Conservation (phyloP, 2,329 filamentous ascomycete genomes). For the Microdochium paspali region DNA sequence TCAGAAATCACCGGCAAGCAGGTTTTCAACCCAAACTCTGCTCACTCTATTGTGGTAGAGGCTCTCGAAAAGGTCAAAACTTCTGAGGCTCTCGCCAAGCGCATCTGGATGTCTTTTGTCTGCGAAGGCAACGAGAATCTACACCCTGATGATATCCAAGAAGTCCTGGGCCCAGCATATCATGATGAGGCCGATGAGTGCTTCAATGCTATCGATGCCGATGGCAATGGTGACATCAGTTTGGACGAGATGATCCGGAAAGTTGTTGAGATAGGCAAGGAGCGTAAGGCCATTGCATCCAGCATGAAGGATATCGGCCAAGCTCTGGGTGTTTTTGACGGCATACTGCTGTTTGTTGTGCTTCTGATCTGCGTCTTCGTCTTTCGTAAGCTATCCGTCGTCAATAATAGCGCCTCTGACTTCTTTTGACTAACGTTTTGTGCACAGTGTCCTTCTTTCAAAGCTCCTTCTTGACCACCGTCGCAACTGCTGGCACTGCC, state of each 20-base stretch:
- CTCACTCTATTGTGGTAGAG: constrained; percentile 81
- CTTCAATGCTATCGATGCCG: constrained; percentile 71
- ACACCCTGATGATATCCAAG: constrained; percentile 70
- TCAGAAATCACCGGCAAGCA: constrained; percentile 93
- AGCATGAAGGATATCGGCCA: constrained; percentile 98
- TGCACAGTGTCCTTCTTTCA: constrained; percentile 72
- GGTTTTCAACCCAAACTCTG: constrained; percentile 85
- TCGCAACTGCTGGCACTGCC: constrained; percentile 84
- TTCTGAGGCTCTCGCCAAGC: constrained; percentile 84
- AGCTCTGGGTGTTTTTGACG: constrained; percentile 84
- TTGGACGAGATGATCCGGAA: constrained; percentile 92
- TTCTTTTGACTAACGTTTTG: constrained; percentile 5
- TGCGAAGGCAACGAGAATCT: constrained; percentile 78
- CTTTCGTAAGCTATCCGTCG: constrained; percentile 47
- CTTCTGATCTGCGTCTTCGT: constrained; percentile 74
- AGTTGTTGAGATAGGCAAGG: constrained; percentile 72
- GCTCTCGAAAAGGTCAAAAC: constrained; percentile 77
- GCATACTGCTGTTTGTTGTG: constrained; percentile 73
- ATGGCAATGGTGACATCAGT: constrained; percentile 88
- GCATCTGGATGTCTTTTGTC: constrained; percentile 98
- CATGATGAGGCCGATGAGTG: constrained; percentile 76
- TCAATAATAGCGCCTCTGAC: too few species aligned
- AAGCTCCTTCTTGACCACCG: constrained; percentile 71
- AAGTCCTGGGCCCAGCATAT: constrained; percentile 73
- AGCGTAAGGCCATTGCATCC: constrained; percentile 78